Conservation (phyloP, 208 protist genomes). For the Trypanosoma platydactyli region DNA sequence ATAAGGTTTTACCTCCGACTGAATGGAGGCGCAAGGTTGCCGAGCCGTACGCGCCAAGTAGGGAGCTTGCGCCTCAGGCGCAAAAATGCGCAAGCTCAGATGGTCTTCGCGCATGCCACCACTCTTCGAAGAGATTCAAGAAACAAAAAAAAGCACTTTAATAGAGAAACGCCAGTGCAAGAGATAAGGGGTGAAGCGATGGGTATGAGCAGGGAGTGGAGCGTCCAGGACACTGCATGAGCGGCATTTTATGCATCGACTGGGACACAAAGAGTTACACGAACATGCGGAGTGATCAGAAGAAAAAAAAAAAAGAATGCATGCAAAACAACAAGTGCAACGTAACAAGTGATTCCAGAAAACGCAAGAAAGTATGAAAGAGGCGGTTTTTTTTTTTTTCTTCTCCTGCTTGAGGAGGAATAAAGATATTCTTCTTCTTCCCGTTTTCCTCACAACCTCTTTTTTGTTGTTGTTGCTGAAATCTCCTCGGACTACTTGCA, state of each 20-base stretch:
- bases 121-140: too few relatives aligned
- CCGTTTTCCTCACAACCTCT: too few relatives aligned
- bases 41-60: neutral
- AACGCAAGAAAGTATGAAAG: too few relatives aligned
- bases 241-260: too few relatives aligned
- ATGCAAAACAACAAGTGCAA: neutral
- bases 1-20: neutral
- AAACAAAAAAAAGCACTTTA: neutral
- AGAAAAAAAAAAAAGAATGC: slow-evolving; percentile 1
- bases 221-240: too few relatives aligned
- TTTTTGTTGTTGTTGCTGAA: too few relatives aligned
- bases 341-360: neutral
- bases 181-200: too few relatives aligned
- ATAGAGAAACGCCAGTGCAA: too few relatives aligned
- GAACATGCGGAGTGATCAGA: neutral
- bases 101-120: neutral
- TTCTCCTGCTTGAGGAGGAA: neutral
- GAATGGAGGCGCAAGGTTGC: neutral
- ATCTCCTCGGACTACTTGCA: too few relatives aligned
- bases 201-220: too few relatives aligned
- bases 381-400: neutral
- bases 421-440: neutral
- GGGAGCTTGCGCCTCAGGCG: neutral
- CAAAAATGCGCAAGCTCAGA: neutral
- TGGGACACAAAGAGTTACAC: too few relatives aligned